Evolutionary conservation across 2,329 filamentous ascomycete genomes (phyloP).

Genomic region (Venturia oleaginea): DNA sequence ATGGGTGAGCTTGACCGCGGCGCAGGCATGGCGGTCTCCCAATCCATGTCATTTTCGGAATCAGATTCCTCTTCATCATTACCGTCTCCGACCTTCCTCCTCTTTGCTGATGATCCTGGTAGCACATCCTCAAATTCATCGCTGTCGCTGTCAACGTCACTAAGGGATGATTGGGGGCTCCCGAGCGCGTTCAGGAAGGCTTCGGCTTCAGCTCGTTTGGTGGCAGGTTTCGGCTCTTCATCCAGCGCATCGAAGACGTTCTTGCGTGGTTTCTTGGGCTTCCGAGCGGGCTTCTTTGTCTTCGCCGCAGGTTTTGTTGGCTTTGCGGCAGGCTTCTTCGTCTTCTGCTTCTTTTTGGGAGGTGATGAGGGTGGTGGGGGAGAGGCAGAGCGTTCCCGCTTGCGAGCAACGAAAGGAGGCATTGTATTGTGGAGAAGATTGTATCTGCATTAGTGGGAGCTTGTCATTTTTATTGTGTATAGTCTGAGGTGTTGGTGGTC

Average conservation of each 20-base stretch:
- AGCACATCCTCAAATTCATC: slow-evolving; percentile 43
- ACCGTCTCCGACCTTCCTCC: slow-evolving; percentile 36
- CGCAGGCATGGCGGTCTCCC: slow-evolving; percentile 45
- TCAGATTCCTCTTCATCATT: slow-evolving; percentile 55
- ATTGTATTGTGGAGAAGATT: neutral
- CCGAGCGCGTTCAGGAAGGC: slow-evolving; percentile 8
- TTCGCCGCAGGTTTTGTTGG: neutral
- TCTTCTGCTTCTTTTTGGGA: neutral
- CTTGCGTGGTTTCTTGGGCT: neutral
- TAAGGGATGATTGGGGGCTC: neutral
- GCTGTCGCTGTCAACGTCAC: slow-evolving; percentile 33
- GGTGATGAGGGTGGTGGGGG: neutral
- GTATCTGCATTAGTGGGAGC: neutral
- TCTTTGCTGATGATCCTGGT: slow-evolving; percentile 21
- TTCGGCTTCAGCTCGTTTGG: slow-evolving; percentile 1
- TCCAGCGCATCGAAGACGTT: slow-evolving; percentile 9
- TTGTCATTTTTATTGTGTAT: neutral
- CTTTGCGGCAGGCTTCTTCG: neutral
- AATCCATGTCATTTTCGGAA: slow-evolving; percentile 51
- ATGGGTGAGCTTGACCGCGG: neutral
- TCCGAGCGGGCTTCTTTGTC: neutral
- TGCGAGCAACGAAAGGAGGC: slow-evolving; percentile 13
- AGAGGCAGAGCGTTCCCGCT: slow-evolving; percentile 10
- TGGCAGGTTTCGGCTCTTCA: neutral
- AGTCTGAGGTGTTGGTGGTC: neutral